A percentile compares a stretch with the other conserved stretches of the same genome.
These are phyloP conservation scores for Cryphonectria carpinicola DNA, from an alignment of 2,329 filamentous ascomycete genomes.

Conservation along the genomic window DNA sequence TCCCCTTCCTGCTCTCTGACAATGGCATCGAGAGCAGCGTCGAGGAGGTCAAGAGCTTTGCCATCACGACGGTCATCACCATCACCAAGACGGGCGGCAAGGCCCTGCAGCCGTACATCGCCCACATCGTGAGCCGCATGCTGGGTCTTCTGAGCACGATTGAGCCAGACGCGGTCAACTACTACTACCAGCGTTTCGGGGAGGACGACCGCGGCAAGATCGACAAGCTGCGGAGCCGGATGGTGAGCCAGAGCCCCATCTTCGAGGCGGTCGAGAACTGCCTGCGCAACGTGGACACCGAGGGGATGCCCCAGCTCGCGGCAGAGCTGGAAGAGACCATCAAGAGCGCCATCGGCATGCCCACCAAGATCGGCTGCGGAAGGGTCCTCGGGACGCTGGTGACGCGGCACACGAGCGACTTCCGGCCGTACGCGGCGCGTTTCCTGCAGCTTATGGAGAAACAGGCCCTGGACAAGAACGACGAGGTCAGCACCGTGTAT, in stretches of 20 bases:
- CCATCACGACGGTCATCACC: conserved; percentile 81
- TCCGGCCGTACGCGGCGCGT: conserved; percentile 73
- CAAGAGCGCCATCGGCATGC: conserved; percentile 85
- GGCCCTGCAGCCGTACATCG: conserved; percentile 77
- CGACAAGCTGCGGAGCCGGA: conserved; percentile 81
- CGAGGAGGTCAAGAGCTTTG: conserved; percentile 83
- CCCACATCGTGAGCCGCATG: conserved; percentile 79
- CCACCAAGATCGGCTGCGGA: conserved; percentile 90
- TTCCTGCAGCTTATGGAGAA: conserved; percentile 81
- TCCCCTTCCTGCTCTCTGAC: conserved; percentile 88
- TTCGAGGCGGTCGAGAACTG: conserved; percentile 91
- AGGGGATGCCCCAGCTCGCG: conserved; percentile 75
- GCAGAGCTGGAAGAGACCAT: conserved; percentile 77
- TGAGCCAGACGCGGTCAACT: conserved; percentile 89
- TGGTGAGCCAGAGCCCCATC: conserved; percentile 83
- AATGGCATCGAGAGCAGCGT: conserved; percentile 88
- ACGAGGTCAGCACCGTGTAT: conserved; percentile 89
- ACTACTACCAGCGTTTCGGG: conserved; percentile 86
- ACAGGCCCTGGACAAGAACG: conserved; percentile 86
- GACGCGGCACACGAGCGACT: conserved; percentile 75
- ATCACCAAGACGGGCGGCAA: conserved; percentile 89
- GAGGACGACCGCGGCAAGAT: conserved; percentile 88
- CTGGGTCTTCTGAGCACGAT: conserved; percentile 83
- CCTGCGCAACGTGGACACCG: conserved; percentile 79
- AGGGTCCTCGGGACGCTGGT: conserved; percentile 83